A percentile compares a stretch with the other conserved stretches of the same genome.
Evolutionary conservation across 192 early-diverging fungal species (phyloP).

Genomic region (Mortierella claussenii): DNA sequence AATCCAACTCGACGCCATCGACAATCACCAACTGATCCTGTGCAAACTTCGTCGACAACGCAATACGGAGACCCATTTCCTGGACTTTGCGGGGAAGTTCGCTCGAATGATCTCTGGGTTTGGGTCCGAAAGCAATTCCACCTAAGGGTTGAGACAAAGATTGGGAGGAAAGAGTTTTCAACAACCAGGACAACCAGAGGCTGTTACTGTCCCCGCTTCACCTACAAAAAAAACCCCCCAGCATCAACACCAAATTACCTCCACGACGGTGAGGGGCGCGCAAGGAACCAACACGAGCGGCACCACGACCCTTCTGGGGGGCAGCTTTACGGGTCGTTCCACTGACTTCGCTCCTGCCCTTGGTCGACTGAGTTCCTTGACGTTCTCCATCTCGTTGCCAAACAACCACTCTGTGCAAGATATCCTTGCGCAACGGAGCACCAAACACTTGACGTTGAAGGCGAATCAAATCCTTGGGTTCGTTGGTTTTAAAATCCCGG

Average conservation of each 20-base stretch:
- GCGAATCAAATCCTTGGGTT: conserved; percentile 76
- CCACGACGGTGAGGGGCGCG: conserved; percentile 90
- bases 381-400: conserved; percentile 86
- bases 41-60: conserved; percentile 87
- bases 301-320: conserved; percentile 94
- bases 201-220: too few relatives aligned
- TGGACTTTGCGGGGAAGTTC: conserved; percentile 91
- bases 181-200: too few relatives aligned
- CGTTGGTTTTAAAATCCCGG: conserved; percentile 77
- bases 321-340: conserved; percentile 84
- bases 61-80: conserved; percentile 82
- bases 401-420: conserved; percentile 84
- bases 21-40: conserved; percentile 92
- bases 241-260: too few relatives aligned
- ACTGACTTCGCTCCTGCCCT: conserved; percentile 83
- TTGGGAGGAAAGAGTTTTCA: too few relatives aligned
- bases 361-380: conserved; percentile 88
- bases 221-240: too few relatives aligned
- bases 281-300: conserved; percentile 85
- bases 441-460: conserved; percentile 82
- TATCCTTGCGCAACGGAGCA: conserved; percentile 77
- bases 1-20: conserved; percentile 68
- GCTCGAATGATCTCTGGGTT: conserved; percentile 82
- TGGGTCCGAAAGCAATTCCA: conserved; percentile 90
- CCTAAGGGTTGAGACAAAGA: conserved; percentile 58